Conservation (phyloP, 1,139 yeast genomes). For the Protomyces pachydermus region DNA sequence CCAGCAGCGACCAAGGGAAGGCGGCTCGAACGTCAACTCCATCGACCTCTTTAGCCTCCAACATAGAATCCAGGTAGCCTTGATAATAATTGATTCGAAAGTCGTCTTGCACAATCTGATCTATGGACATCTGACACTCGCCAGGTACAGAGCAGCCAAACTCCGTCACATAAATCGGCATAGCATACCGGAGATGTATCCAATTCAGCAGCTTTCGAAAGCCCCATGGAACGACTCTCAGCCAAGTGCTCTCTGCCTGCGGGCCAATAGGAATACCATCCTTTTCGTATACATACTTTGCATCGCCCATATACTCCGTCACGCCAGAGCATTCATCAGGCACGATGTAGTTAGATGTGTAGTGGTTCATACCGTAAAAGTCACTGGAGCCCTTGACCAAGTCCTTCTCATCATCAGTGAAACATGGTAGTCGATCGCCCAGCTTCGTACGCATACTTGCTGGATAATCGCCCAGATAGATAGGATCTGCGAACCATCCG, state of each 20-base stretch:
- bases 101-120: constrained; percentile 39
- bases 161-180: constrained; percentile 39
- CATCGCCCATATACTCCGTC: constrained; percentile 36
- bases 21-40: constrained; percentile 40
- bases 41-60: constrained; percentile 37
- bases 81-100: constrained; percentile 40
- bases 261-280: constrained; percentile 36
- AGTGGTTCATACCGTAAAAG: constrained; percentile 43
- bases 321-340: constrained; percentile 24
- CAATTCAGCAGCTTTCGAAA: constrained; percentile 10
- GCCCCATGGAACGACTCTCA: constrained; percentile 21
- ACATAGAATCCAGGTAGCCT: constrained; percentile 38
- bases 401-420: constrained; percentile 38
- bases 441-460: constrained; percentile 37
- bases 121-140: constrained; percentile 38
- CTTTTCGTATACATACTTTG: constrained; percentile 33
- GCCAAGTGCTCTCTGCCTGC: constrained; percentile 31
- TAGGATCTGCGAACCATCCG: constrained; percentile 40
- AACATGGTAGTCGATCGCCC: constrained; percentile 34
- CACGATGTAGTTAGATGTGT: constrained; percentile 37
- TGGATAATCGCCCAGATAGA: constrained; percentile 42
- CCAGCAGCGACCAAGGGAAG: constrained; percentile 43
- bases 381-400: constrained; percentile 38
- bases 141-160: constrained; percentile 42
- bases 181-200: constrained; percentile 9